Evolutionary conservation across 805 yeast genomes (phyloP).

Genomic region (Suhomyces sp.): DNA sequence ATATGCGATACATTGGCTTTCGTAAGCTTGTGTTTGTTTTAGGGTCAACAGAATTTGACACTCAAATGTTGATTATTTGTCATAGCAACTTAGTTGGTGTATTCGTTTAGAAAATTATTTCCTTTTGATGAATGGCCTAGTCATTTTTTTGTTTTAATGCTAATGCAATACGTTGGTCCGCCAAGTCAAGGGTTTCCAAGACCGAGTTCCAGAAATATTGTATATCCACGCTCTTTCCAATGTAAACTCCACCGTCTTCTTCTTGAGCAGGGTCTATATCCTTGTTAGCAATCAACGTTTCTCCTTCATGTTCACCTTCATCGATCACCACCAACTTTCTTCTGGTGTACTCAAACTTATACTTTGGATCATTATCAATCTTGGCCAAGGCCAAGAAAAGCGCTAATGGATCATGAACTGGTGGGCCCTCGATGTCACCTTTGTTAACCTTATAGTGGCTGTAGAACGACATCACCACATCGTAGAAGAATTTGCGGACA

Average conservation of each 20-base stretch:
- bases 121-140: no score
- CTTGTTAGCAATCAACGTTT: constrained; percentile 16
- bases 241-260: constrained; percentile 7
- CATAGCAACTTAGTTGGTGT: no score
- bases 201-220: constrained; percentile 12
- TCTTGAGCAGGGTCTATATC: constrained; percentile 1
- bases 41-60: no score
- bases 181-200: constrained; percentile 1
- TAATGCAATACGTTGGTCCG: constrained; percentile 1
- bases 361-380: constrained; percentile 21
- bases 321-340: constrained; percentile 24
- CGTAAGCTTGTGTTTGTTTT: no score
- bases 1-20: no score
- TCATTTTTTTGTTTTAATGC: no score
- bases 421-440: constrained; percentile 54
- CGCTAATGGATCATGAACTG: constrained; percentile 80
- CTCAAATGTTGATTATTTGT: no score
- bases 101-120: no score
- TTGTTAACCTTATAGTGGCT: constrained; percentile 13
- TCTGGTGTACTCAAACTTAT: constrained; percentile 26
- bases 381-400: constrained; percentile 56
- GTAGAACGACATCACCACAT: constrained; percentile 23
- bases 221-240: constrained; percentile 9
- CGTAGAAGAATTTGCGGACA: constrained; percentile 39
- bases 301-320: constrained; percentile 33